Base-by-base conservation (phyloP, 2,329 filamentous ascomycete species). In the Diaporthe sp. region DNA sequence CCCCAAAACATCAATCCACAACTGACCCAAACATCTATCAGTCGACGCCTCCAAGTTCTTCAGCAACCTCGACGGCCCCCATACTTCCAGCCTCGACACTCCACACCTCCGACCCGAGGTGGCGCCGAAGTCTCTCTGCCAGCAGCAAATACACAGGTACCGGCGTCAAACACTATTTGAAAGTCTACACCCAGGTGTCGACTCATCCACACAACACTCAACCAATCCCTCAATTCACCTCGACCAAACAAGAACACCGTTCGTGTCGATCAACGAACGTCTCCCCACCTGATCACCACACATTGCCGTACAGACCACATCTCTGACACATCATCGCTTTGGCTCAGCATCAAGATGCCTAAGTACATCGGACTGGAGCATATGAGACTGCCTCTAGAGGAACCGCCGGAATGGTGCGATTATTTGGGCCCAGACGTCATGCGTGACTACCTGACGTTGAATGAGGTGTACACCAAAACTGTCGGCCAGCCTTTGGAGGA, bases 401-500 rank as follows among this genome's bases (percentile, higher is more conserved):
- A 12, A 3, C 55, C 19, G 31, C 55, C 19, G 9, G 1, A 0
- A 42, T 42, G 39, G 39, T 1, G 0, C 39, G 1, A 0, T 17
- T 42, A 42, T 17, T 42, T 1, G 4, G 39, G 39, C 39, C 1
- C 2, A 42, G 39, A 42, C 12, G 1, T 42, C 39, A 42, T 1
- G 12, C 39, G 12, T 42, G 9, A 22, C 2, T n/a, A 0, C 0
- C 0, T 8, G 3, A 0, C 15, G 17, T 39, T 60, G 22, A 2
- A 60, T 31, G 0, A 4, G 7, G 7, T 15, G 28, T 37, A 6
- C 15, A 15, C 2, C 13, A 0, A 4, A 31, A 58, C 15, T 15
- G 0, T 1, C 28, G 9, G 5, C 3, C 3, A 7, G 9, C 17
- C 31, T 39, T 3, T 37, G 17, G 31, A 39, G 22, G 7, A 60